These are phyloP conservation scores for Globisporangium megalacanthum DNA, from an alignment of 352 stramenopile genomes.

Conservation along the genomic window DNA sequence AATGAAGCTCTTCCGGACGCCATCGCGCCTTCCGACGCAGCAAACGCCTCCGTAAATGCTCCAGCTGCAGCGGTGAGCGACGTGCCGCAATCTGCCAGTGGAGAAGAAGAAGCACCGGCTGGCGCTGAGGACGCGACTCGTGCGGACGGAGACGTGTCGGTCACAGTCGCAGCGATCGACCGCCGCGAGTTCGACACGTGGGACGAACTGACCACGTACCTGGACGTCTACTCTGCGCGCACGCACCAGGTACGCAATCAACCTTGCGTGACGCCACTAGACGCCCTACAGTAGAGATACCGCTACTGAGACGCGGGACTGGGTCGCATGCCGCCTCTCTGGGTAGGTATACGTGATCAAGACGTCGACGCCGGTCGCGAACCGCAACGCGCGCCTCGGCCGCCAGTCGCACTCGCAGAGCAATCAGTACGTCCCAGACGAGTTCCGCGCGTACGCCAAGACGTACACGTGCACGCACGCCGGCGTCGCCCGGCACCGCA, in stretches of 20 bases:
- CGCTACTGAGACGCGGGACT: too few species aligned
- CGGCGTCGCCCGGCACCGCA: not conserved
- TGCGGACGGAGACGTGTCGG: not conserved
- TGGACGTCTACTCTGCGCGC: not conserved
- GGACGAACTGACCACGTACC: not conserved
- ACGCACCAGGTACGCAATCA: constrained; percentile 1
- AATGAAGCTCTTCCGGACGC: too few species aligned
- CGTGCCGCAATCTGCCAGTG: too few species aligned
- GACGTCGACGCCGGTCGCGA: constrained; percentile 1
- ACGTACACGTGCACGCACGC: constrained; percentile 3
- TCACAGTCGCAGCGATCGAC: not conserved
- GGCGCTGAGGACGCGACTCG: too few species aligned
- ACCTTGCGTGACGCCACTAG: too few species aligned
- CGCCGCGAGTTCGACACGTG: not conserved
- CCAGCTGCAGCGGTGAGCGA: too few species aligned
- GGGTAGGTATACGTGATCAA: not conserved
- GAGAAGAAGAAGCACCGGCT: too few species aligned
- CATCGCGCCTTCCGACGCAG: too few species aligned
- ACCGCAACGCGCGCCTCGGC: not conserved
- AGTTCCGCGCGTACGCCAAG: not conserved
- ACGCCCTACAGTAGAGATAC: too few species aligned
- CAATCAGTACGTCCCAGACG: not conserved
- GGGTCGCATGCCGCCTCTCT: not conserved
- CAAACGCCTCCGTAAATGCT: too few species aligned
- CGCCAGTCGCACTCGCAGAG: not conserved